Base-by-base conservation (phyloP, 1,284 basidiomycete genomes). In the Ceratobasidium sp. region DNA sequence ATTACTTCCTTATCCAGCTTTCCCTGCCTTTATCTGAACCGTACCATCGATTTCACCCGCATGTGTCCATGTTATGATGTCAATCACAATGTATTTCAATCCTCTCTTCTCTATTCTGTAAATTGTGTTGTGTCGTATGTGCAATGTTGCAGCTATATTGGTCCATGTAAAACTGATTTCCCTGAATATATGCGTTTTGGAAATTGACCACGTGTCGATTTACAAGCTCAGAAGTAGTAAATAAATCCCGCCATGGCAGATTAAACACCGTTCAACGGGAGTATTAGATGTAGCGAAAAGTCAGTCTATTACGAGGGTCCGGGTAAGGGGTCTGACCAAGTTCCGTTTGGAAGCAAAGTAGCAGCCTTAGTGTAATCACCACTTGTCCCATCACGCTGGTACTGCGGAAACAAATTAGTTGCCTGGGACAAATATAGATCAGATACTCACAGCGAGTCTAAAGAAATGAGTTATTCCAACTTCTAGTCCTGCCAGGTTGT, bases 361-460 rank as follows among this genome's bases (percentile, higher is more conserved):
- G 90, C 93, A 1, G 92, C 84, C 80, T 85, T 89, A 0, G 93
- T 94, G 74, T 91, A 96, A 77, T 94, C 93, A 15, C 91, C 92
- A 12, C 85, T 80, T 6, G 75, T 77, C 1, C 83, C 86, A 4
- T 78, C 75, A 22, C 76, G 82, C 55, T 83, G 84, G 69, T 85
- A 86, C 90, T 93, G 12, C 68, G 55, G 2, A 50, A 74, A 43
- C 57, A 10, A 17, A n/a, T 60, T 13, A 68, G 34, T 40, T 6
- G 25, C 3, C n/a, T 17, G 22, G 20, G 29, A 20, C 45, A 38
- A 17, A 15, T 17, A n/a, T 0, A 55, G 68, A 71, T 68, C 71
- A 52, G n/a, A 12, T 10, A 85, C 90, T 83, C 73, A 92, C 90
- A 49, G 92, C 92, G 54, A 94, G 80, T 70, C 92, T 83, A 77